Base-by-base conservation (phyloP, 306 rosid species). In the Cucurbita moschata region DNA sequence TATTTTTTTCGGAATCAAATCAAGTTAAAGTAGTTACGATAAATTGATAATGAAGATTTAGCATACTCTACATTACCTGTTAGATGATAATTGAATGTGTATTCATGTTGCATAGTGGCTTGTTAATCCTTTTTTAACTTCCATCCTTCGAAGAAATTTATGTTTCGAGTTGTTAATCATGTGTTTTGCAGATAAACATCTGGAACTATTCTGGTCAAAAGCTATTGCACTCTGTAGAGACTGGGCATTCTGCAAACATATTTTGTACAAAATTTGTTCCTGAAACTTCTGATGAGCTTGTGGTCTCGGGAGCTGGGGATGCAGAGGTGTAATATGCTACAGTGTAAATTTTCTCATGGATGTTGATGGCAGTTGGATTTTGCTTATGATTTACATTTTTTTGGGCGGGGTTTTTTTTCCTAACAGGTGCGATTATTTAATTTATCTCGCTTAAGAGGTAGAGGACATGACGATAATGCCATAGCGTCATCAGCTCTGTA, bases 271-370 rank as follows among this genome's bases (percentile, higher is more conserved):
- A 91, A 82, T 95, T 95, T 75, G 75, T 95, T n/a, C 99, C 97
- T 38, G 99, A 91, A 83, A 95, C 96, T 72, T 86, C 92, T 40
- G 96, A 91, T 82, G 97, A 95, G 81, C 95, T 95, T 82, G 99
- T 95, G 55, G 96, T 71, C 67, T 95, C 99, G 35, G 99, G 97
- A 72, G 99, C 99, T 54, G 99, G 96, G 81, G 99, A 95, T 85
- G 90, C 96, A 75, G 97, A 89, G 87, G 99, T 62, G 46, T 95
- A 86, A 78, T 84, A 61, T 75, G 53, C 64, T 66, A 42, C 30
- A 38, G 19, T 37, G 18, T 16, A 47, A 30, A 30, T 15, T 38
- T 72, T 55, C 63, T 55, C 64, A 55, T 72, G 53, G 15, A 40
- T 72, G 44, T 40, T 37, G 35, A 54, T 80, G 61, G 78, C 53